Conservation (phyloP, 306 rosid genomes). For the Fragaria ananassa region DNA sequence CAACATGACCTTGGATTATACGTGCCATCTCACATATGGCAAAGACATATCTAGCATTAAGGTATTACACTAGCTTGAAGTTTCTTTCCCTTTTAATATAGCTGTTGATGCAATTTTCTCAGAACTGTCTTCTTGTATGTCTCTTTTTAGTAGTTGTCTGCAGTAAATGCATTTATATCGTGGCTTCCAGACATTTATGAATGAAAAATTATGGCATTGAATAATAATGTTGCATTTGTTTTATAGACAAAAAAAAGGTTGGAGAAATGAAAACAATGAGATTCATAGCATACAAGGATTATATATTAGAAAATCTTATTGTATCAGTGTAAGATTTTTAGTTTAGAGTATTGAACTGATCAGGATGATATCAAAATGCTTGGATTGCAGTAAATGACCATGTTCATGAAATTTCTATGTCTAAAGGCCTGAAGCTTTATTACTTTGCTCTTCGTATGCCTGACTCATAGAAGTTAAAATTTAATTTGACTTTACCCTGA, state of each 20-base stretch:
- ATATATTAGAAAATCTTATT: not conserved
- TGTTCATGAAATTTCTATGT: not conserved
- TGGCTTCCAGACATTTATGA: not conserved
- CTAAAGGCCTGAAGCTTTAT: not conserved
- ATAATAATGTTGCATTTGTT: not conserved
- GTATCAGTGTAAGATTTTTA: not conserved
- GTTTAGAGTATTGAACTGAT: not conserved
- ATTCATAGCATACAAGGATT: not conserved
- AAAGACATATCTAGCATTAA: slow-evolving; percentile 1
- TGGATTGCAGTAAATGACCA: not conserved
- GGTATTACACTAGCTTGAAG: slow-evolving; percentile 7
- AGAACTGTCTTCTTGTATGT: not conserved
- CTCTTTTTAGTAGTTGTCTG: not conserved
- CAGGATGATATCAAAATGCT: not conserved
- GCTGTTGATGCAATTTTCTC: not conserved
- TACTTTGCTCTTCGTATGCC: not conserved
- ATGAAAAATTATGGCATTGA: not conserved
- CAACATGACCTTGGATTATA: slow-evolving; percentile 48
- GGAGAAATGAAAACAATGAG: not conserved
- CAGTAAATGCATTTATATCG: not conserved
- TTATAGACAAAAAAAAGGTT: not conserved
- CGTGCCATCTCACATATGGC: not conserved
- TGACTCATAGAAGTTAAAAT: not conserved
- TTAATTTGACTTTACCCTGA: not conserved
- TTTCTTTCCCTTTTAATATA: not conserved